phyloP scores from a whole-genome alignment of 2,329 filamentous ascomycete genomes.

The Colletotrichum spinosum region DNA sequence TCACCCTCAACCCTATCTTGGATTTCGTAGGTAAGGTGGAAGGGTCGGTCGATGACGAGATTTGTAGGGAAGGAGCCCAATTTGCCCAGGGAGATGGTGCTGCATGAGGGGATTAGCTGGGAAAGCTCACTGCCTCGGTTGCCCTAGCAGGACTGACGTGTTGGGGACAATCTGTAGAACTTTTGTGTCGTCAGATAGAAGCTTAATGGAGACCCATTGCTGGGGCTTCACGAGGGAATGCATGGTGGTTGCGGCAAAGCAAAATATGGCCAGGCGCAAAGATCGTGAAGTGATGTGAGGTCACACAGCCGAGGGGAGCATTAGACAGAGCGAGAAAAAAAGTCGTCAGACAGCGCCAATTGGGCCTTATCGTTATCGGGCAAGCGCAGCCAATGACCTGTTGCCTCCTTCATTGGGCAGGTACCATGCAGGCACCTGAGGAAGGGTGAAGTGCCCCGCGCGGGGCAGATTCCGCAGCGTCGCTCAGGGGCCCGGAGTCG shows the following conservation, averaged over 20 bases:
- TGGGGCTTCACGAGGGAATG: constrained; percentile 64
- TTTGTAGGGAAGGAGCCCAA: constrained; percentile 93
- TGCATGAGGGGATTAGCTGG: constrained; percentile 49
- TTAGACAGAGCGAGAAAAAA: constrained; percentile 24
- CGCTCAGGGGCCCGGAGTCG: neutral
- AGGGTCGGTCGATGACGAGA: constrained; percentile 89
- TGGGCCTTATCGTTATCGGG: constrained; percentile 32
- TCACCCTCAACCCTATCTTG: constrained; percentile 76
- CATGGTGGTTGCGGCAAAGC: constrained; percentile 43
- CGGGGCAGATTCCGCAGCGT: constrained; percentile 25
- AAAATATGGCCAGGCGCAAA: neutral
- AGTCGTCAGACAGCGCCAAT: constrained; percentile 7
- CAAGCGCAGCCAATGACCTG: no score
- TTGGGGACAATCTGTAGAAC: constrained; percentile 70
- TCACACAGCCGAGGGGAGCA: constrained; percentile 1
- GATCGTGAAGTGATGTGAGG: neutral
- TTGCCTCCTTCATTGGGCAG: no score
- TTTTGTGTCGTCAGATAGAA: constrained; percentile 69
- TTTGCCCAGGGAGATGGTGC: constrained; percentile 89
- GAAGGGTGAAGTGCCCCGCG: constrained; percentile 28
- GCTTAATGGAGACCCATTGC: constrained; percentile 69
- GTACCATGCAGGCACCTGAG: no score
- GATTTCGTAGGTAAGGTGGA: constrained; percentile 91
- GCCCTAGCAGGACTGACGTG: constrained; percentile 57
- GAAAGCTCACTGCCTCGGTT: constrained; percentile 7